Conservation (phyloP, 768 basidiomycete genomes). For the Postia placenta region DNA sequence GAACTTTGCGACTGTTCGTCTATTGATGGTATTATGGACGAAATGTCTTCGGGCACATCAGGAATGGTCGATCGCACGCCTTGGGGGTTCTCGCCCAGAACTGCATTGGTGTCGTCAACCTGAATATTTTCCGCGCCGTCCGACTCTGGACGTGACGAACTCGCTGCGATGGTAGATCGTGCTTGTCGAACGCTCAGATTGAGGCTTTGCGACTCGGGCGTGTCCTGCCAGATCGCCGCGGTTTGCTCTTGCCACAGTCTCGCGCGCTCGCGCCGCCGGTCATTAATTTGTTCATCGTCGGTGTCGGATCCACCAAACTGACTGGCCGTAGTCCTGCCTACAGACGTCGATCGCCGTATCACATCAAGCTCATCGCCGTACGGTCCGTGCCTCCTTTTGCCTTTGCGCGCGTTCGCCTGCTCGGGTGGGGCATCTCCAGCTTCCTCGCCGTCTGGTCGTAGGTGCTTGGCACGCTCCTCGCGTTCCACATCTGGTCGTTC, state of each 20-base stretch:
- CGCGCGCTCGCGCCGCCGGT: not conserved
- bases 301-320: not conserved
- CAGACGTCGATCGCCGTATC: not conserved
- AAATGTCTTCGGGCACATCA: not conserved
- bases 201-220: not conserved
- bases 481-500: not conserved
- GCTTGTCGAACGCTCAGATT: too few species aligned
- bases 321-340: not conserved
- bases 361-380: not conserved
- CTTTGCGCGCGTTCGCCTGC: conserved; percentile 2
- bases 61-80: not conserved
- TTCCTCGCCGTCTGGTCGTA: not conserved
- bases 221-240: not conserved
- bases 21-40: not conserved
- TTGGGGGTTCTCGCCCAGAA: not conserved
- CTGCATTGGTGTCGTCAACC: too few species aligned
- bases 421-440: not conserved
- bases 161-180: too few species aligned
- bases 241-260: not conserved
- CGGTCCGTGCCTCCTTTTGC: conserved; percentile 3
- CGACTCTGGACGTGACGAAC: too few species aligned
- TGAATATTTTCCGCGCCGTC: too few species aligned
- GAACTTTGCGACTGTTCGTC: not conserved
- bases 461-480: not conserved
- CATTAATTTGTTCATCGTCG: not conserved